A percentile compares a stretch with the other conserved stretches of the same genome.
These are phyloP conservation scores for Thermothielavioides terrestris DNA, from an alignment of 495 filamentous ascomycete genomes.

Conservation along the genomic window DNA sequence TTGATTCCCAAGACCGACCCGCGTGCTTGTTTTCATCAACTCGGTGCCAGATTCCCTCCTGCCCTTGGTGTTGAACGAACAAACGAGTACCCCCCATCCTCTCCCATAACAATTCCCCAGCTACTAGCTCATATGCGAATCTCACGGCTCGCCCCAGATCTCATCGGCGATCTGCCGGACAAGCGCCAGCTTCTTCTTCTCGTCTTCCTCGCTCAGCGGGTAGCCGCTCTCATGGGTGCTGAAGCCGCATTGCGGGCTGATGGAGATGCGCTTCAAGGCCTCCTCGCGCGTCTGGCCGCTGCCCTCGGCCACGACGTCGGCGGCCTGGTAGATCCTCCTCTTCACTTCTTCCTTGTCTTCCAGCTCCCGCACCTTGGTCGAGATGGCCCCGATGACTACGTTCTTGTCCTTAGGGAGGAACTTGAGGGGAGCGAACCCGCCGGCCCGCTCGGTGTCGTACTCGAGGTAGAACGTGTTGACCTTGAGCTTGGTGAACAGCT, in stretches of 20 bases:
- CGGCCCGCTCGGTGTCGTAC: conserved; percentile 68
- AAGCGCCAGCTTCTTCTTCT: conserved; percentile 60
- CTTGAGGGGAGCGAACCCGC: conserved; percentile 71
- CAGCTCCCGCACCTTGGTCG: conserved; percentile 61
- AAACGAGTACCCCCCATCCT: background rate
- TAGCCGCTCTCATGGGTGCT: conserved; percentile 64
- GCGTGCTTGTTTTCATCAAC: too few relatives aligned
- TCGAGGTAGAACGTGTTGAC: conserved; percentile 78
- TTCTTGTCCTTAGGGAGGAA: conserved; percentile 63
- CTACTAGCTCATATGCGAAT: background rate
- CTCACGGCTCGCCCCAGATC: conserved; percentile 57
- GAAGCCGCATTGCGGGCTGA: conserved; percentile 77
- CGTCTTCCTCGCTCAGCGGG: conserved; percentile 52
- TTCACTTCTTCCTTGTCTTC: conserved; percentile 71
- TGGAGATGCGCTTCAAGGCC: conserved; percentile 57
- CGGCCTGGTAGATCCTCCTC: conserved; percentile 55
- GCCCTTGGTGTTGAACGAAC: background rate
- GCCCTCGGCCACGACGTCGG: conserved; percentile 63
- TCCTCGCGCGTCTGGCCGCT: conserved; percentile 53
- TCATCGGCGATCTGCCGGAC: conserved; percentile 62
- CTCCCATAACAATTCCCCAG: background rate
- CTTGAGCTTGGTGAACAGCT: conserved; percentile 67
- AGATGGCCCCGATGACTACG: conserved; percentile 68
- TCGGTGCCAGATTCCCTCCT: background rate
- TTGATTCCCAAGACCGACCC: conserved; percentile 14